Evolutionary conservation across 208 protist genomes (phyloP), one percentile per base, ranked within the genome.

Genomic region (Strigomonas oncopelti): DNA sequence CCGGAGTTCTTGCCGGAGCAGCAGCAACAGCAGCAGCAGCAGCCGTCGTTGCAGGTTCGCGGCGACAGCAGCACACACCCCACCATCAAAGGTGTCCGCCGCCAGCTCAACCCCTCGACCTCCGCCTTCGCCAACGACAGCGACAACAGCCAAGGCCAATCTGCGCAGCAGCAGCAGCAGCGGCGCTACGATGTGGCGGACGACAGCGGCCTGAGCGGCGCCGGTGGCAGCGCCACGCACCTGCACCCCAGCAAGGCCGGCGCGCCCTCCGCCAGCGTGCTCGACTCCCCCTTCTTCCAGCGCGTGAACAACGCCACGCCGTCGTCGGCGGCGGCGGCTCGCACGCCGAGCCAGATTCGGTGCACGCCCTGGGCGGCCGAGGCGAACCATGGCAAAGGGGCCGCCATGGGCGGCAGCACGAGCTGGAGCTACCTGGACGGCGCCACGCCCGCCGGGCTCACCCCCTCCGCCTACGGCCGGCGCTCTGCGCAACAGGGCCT

Each of bases 231-330:
- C 42, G 18, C 9, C 42, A 48, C 42, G 11, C 42, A 48, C 42
- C 5, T n/a, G 42, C 16, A 48, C 42, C 42, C 42, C 13, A 48
- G 42, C 42, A 9, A 20, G 5, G 42, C 42, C 42, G 42, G 42
- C 42, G 42, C 42, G 42, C 42, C 42, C 9, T 14, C 42, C 1
- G 11, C 42, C 9, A 48, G 42, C 16, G 42, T 48, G 42, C 42
- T 48, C 13, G 42, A 48, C 42, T 76, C 65, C 0, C 65, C 64
- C 0, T 71, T 76, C 42, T 76, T 76, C 28, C 65, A 76, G 53
- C 65, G 65, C 7, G 64, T 70, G 11, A 27, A 18, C 60, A 77
- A 53, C 24, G 22, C 20, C 4, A 38, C 52, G 52, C 31, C 57
- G 58, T 14, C 46, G 51, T 20, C 51, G 14, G 28, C 34, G 32